A percentile compares a stretch with the other conserved stretches of the same genome.
Evolutionary conservation across 441 rosid genomes (phyloP).

Genomic region (Erodium trifolium): DNA sequence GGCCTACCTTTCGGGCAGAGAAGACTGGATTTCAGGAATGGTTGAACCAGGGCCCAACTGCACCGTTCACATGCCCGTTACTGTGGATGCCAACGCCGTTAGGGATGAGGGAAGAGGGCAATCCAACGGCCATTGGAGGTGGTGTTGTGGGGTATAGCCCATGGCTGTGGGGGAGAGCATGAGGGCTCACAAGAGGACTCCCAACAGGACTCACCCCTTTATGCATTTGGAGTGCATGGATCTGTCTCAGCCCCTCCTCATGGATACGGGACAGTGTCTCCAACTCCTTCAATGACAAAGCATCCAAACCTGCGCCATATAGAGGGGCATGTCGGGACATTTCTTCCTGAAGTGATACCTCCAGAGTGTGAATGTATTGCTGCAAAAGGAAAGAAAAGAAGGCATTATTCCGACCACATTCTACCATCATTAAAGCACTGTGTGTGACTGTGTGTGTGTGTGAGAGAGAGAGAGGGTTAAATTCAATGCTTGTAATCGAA

Average conservation of each 20-base stretch:
- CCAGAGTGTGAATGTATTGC: constrained; percentile 82
- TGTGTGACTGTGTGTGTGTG: not conserved
- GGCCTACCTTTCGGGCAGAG: not conserved
- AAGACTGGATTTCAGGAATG: constrained; percentile 31
- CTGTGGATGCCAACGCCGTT: constrained; percentile 65
- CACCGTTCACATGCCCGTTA: constrained; percentile 46
- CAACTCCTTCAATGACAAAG: constrained; percentile 81
- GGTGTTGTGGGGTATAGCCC: constrained; percentile 62
- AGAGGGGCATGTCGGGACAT: constrained; percentile 93
- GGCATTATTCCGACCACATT: not conserved
- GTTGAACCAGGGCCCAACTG: constrained; percentile 82
- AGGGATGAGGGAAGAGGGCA: constrained; percentile 61
- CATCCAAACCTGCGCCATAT: constrained; percentile 83
- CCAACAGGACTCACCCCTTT: constrained; percentile 29
- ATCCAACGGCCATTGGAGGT: constrained; percentile 64
- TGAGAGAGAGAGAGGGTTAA: not conserved
- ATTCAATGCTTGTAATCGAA: not conserved
- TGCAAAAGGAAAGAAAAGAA: constrained; percentile 27
- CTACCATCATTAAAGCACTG: not conserved
- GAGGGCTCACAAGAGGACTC: constrained; percentile 34
- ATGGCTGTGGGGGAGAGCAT: constrained; percentile 49
- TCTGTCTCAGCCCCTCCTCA: constrained; percentile 91
- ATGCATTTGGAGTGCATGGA: constrained; percentile 37
- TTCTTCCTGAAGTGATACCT: constrained; percentile 79
- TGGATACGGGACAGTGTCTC: constrained; percentile 84